phyloP scores from a whole-genome alignment of 2,329 filamentous ascomycete species.

The Ceratocystis eucalypticola region DNA sequence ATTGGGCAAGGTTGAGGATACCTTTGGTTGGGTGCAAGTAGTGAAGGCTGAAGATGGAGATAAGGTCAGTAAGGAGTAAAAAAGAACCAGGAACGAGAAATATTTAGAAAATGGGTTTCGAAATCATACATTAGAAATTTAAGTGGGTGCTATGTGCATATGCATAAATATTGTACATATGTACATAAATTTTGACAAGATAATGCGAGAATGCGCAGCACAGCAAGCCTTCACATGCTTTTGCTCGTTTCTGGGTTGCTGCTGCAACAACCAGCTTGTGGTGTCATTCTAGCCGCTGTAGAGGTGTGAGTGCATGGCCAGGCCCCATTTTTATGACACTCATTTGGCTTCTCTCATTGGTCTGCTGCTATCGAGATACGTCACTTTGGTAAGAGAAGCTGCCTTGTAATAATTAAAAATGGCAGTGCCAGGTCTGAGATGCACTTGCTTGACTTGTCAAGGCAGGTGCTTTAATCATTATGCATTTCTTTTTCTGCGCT shows the following conservation, averaged over 20 bases:
- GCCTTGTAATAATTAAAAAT: neutral
- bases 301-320: neutral
- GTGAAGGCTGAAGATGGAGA: slow-evolving; percentile 35
- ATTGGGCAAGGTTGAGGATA: slow-evolving; percentile 62
- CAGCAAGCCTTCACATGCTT: too few species aligned
- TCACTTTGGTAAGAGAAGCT: neutral
- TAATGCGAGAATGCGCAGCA: too few species aligned
- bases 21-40: slow-evolving; percentile 54
- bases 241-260: neutral
- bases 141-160: neutral
- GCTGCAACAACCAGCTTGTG: neutral
- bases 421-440: too few species aligned
- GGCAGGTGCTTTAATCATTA: too few species aligned
- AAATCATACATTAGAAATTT: neutral
- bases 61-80: slow-evolving; percentile 26
- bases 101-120: neutral
- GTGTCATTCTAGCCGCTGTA: neutral
- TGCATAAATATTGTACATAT: neutral
- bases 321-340: neutral
- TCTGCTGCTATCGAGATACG: neutral
- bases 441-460: too few species aligned
- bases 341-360: neutral
- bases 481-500: neutral
- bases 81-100: neutral
- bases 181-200: neutral